Conservation (phyloP, 805 yeast species). For the Yamadazyma paraphyllophila region DNA sequence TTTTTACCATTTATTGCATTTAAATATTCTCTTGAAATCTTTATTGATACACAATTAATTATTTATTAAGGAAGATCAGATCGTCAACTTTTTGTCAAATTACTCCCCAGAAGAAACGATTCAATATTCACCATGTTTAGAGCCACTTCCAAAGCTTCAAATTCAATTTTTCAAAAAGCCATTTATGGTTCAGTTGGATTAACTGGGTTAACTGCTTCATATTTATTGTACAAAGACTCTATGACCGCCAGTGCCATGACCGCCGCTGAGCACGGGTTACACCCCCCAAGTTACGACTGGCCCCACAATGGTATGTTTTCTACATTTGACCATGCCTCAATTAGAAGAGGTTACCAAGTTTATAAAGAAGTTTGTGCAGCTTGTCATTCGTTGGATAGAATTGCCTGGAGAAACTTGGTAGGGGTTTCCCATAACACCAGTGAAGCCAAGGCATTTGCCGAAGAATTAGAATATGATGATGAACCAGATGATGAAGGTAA, state of each 20-base stretch:
- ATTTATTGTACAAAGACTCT: slow-evolving; percentile 77
- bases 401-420: slow-evolving; percentile 97
- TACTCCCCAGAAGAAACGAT: not conserved
- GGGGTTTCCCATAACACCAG: slow-evolving; percentile 91
- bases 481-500: slow-evolving; percentile 95
- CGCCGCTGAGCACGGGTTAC: slow-evolving; percentile 98
- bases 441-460: slow-evolving; percentile 92
- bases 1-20: not conserved
- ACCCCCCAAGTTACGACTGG: slow-evolving; percentile 92
- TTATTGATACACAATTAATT: not conserved
- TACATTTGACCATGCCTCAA: slow-evolving; percentile 90
- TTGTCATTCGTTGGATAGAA: slow-evolving; percentile 94
- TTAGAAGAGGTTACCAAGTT: slow-evolving; percentile 98
- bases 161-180: slow-evolving; percentile 43
- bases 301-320: slow-evolving; percentile 89
- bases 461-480: slow-evolving; percentile 96
- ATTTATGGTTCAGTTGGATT: slow-evolving; percentile 66
- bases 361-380: slow-evolving; percentile 99
- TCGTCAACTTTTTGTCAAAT: not conserved
- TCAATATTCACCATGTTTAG: slow-evolving; percentile 6
- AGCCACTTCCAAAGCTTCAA: slow-evolving; percentile 13
- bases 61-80: not conserved
- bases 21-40: slow-evolving; percentile 1
- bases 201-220: slow-evolving; percentile 78
- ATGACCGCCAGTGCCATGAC: slow-evolving; percentile 94